These are phyloP conservation scores for Ambrosiella cleistominuta DNA, from an alignment of 2,329 filamentous ascomycete species.

Conservation along the genomic window DNA sequence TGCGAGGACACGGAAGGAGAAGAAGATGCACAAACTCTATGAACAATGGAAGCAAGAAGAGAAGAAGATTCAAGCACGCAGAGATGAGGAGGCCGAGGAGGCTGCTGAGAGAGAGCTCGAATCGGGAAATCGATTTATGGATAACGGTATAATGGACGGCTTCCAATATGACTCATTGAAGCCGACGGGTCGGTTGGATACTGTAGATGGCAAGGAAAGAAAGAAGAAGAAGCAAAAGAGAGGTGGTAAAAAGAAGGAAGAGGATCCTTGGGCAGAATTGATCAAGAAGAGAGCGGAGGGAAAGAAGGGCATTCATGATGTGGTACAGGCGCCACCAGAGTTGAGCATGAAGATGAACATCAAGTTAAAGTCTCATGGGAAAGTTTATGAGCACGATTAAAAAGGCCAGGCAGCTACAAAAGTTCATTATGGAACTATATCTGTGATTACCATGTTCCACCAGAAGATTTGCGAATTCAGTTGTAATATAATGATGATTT, in stretches of 20 bases:
- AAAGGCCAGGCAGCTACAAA: no score
- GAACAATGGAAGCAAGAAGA: slow-evolving; percentile 60
- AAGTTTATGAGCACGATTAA: slow-evolving; percentile 1
- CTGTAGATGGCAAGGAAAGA: slow-evolving; percentile 27
- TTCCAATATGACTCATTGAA: slow-evolving; percentile 8
- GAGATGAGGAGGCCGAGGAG: slow-evolving; percentile 46
- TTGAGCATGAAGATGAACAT: slow-evolving; percentile 34
- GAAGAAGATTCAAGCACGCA: slow-evolving; percentile 41
- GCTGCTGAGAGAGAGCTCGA: slow-evolving; percentile 47
- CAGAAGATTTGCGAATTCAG: no score
- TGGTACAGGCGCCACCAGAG: slow-evolving; percentile 60
- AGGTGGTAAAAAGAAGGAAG: slow-evolving; percentile 23
- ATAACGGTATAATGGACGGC: slow-evolving; percentile 16
- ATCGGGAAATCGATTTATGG: slow-evolving; percentile 31
- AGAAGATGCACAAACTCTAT: slow-evolving; percentile 63
- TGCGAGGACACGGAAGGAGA: slow-evolving; percentile 65
- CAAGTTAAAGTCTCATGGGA: slow-evolving; percentile 17
- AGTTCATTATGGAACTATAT: no score
- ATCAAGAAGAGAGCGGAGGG: slow-evolving; percentile 45
- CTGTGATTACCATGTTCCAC: no score
- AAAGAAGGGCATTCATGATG: slow-evolving; percentile 33
- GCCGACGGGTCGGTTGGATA: slow-evolving; percentile 8
- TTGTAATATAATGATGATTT: no score
- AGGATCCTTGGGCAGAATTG: slow-evolving; percentile 62
- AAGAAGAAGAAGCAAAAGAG: slow-evolving; percentile 28